phyloP scores from a whole-genome alignment of 768 basidiomycete species.

The Calvatia gigantea region DNA sequence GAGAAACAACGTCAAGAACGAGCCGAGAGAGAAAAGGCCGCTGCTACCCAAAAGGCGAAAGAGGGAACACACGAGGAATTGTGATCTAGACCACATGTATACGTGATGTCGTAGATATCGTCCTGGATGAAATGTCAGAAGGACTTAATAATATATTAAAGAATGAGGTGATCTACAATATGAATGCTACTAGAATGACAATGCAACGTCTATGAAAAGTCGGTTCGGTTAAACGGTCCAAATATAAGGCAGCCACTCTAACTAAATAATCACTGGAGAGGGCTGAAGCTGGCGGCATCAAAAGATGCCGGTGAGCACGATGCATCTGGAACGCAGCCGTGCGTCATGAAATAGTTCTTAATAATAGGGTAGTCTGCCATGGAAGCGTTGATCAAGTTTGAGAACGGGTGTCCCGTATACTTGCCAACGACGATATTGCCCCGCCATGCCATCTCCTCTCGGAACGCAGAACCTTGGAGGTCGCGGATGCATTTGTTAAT shows the following conservation, averaged over 20 bases:
- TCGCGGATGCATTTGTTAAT: slow-evolving; percentile 74
- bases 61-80: slow-evolving; percentile 34
- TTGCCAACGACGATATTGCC: slow-evolving; percentile 80
- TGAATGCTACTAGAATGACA: neutral
- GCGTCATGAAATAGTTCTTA: slow-evolving; percentile 74
- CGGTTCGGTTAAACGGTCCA: neutral
- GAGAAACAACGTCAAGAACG: slow-evolving; percentile 25
- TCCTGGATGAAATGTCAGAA: slow-evolving; percentile 4
- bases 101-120: slow-evolving; percentile 1
- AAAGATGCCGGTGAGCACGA: slow-evolving; percentile 5
- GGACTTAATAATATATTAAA: neutral
- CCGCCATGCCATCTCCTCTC: slow-evolving; percentile 68
- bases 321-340: slow-evolving; percentile 49
- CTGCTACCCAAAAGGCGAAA: slow-evolving; percentile 15
- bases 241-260: neutral
- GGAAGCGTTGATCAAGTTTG: slow-evolving; percentile 65
- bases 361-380: slow-evolving; percentile 83
- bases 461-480: slow-evolving; percentile 61
- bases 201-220: neutral
- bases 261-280: neutral
- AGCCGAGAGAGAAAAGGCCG: slow-evolving; percentile 17
- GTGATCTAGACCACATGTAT: slow-evolving; percentile 18
- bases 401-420: slow-evolving; percentile 52
- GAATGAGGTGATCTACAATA: slow-evolving; percentile 2
- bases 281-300: slow-evolving; percentile 4